Evolutionary conservation across 2,329 filamentous ascomycete genomes (phyloP), one percentile per base, ranked within the genome.

Genomic region (Exophiala calicioides): DNA sequence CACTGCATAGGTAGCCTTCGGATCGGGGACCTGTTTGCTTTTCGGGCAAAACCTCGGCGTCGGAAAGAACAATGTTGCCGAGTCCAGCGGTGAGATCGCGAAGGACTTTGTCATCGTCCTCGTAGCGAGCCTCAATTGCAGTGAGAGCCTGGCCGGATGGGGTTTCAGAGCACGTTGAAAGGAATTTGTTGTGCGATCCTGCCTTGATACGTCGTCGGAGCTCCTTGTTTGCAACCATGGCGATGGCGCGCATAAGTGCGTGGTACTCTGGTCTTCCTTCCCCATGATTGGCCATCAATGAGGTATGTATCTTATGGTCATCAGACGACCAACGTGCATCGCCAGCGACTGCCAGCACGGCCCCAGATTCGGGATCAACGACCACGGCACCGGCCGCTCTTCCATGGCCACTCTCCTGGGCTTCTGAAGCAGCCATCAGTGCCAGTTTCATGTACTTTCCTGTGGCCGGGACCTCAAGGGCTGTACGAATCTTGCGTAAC

Each of bases 1-100:
- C 88, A 57, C 95, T 89, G 69, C 91, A 97, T 15, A 98, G 81
- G 65, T 98, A 98, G 42, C 91, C 91, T 57, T 89, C 87, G 23
- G 80, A 32, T 21, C 50, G 50, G 78, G 55, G 76, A 79, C 29
- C 30, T 78, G 80, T 61, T 84, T 49, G 46, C 26, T 50, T 52
- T 16, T 52, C 48, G 20, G 52, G 36, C 10, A 37, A 24, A 10
- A 38, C 19, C 24, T 32, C 37, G 8, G 36, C 20, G 35, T 41
- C 36, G 7, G 37, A 30, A 27, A 55, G 39, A 15, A 26, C 31
- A 8, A 55, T 20, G 21, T 55, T 55, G 27, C 44, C 44, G 15
- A 52, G n/a, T 16, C 44, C 38, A 20, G 41, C 21, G 6, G 48
- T 52, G 24, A 55, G 35, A 35, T 55, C 52, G 13, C 33, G 36